These are phyloP conservation scores for Phaeodactylum tricornutum DNA, from an alignment of 108 stramenopile species.

Conservation along the genomic window DNA sequence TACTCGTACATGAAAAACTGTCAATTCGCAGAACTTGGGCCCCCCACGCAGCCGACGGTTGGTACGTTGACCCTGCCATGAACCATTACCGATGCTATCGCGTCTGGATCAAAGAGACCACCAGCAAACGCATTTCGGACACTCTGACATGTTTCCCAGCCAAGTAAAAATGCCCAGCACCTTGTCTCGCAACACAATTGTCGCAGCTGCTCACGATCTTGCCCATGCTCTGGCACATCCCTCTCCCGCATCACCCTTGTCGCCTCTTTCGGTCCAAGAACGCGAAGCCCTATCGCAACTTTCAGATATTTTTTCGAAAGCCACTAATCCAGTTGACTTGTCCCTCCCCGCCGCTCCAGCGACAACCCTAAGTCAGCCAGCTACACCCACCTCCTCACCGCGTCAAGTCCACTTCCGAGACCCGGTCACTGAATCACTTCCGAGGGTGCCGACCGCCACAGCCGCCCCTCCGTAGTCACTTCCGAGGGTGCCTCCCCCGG, in stretches of 20 bases:
- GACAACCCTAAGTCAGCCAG: too few relatives aligned
- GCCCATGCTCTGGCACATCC: neutral
- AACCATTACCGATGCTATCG: constrained; percentile 19
- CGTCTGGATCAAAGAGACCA: constrained; percentile 5
- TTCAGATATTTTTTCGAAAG: too few relatives aligned
- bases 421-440: too few relatives aligned
- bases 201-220: constrained; percentile 1
- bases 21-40: constrained; percentile 19
- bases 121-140: constrained; percentile 13
- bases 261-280: too few relatives aligned
- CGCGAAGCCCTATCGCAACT: neutral
- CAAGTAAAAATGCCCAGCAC: constrained; percentile 5
- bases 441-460: too few relatives aligned
- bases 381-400: too few relatives aligned
- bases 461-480: too few relatives aligned
- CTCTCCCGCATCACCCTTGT: neutral
- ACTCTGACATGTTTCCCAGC: constrained; percentile 24
- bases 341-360: neutral
- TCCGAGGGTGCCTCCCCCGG: too few relatives aligned
- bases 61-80: constrained; percentile 14
- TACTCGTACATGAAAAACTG: constrained; percentile 17
- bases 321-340: neutral
- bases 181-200: neutral
- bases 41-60: constrained; percentile 13
- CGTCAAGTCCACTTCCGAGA: too few relatives aligned